Base-by-base conservation (phyloP, 208 protist species). In the Trypanosoma platydactyli region DNA sequence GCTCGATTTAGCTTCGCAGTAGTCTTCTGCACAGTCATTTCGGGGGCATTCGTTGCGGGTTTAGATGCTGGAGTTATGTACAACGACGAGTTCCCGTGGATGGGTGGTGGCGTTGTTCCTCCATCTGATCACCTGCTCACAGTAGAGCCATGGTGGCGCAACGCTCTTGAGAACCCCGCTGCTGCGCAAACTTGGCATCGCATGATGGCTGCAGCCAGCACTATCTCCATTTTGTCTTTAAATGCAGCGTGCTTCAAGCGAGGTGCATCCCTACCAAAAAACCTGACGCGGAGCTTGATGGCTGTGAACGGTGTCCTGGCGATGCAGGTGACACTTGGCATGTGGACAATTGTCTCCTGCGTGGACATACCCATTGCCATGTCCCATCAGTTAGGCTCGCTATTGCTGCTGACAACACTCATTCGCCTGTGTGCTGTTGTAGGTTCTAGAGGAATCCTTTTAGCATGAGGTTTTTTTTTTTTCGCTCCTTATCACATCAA, bases 281-380 rank as follows among this genome's bases (percentile, higher is more conserved):
- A 50, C 13, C 76, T 92, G 9, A 48, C 69, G 29, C 70, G 76
- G 38, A 81, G 77, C 29, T 54, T 96, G 30, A 79, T 80, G 57
- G 52, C 50, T 38, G 87, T 94, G 35, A 91, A 94, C 65, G 64
- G 62, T 16, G 66, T 78, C 20, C 73, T 91, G 49, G 45, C 89
- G 16, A 25, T 82, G 24, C 93, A 98, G 81, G 84, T 98, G 0
- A 53, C 57, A 6, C 77, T 99, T 1, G 97, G 97, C 57, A 93
- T 98, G 44, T 81, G 94, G 73, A 98, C 97, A 2, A 76, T 99
- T 22, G 71, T 97, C 58, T 97, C 84, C 18, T 83, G 88, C 57
- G 96, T 98, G 18, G 89, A 96, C 46, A 86, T 92, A 20, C 86
- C 90, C 4, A 60, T 98, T 9, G 97, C 91, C 3, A 87, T 86